Evolutionary conservation across 2,329 filamentous ascomycete genomes (phyloP).

Genomic region (Eurotiales sp.): DNA sequence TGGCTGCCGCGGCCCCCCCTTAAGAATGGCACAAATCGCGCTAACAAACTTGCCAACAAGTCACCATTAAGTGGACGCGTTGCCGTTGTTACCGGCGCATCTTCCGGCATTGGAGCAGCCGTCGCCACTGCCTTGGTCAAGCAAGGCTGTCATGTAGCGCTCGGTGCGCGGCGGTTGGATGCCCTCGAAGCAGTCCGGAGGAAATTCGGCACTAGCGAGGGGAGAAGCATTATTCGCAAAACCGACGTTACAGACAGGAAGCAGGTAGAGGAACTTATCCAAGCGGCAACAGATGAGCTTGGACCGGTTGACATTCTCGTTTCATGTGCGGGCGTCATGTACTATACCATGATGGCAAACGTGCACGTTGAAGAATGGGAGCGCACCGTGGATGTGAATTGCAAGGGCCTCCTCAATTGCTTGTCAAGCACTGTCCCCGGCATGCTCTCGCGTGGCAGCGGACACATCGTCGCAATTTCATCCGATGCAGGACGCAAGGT

Average conservation of each 20-base stretch:
- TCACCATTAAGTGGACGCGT: constrained; percentile 66
- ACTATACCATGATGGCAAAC: constrained; percentile 84
- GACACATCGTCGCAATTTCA: constrained; percentile 76
- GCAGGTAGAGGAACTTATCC: constrained; percentile 65
- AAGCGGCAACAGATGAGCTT: constrained; percentile 56
- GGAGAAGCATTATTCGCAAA: constrained; percentile 63
- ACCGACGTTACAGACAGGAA: constrained; percentile 68
- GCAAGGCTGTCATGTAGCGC: constrained; percentile 68
- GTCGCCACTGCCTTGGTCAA: constrained; percentile 65
- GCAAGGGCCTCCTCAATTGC: constrained; percentile 74
- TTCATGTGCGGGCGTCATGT: constrained; percentile 80
- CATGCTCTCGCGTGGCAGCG: constrained; percentile 66
- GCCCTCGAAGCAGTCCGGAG: constrained; percentile 65
- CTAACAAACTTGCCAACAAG: constrained; percentile 42
- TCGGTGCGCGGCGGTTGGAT: constrained; percentile 67
- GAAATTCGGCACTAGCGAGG: constrained; percentile 54
- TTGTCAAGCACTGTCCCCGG: constrained; percentile 65
- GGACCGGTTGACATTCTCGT: constrained; percentile 76
- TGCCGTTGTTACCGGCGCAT: constrained; percentile 74
- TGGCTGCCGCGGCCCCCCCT: constrained; percentile 67
- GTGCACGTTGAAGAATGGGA: constrained; percentile 71
- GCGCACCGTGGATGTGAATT: constrained; percentile 78
- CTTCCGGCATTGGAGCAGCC: constrained; percentile 74
- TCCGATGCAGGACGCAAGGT: constrained; percentile 79
- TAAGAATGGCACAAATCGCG: constrained; percentile 43